A percentile compares a stretch with the other conserved stretches of the same genome.
These are phyloP conservation scores for Colletotrichum cuscutae DNA, from an alignment of 2,329 filamentous ascomycete species.

Conservation along the genomic window DNA sequence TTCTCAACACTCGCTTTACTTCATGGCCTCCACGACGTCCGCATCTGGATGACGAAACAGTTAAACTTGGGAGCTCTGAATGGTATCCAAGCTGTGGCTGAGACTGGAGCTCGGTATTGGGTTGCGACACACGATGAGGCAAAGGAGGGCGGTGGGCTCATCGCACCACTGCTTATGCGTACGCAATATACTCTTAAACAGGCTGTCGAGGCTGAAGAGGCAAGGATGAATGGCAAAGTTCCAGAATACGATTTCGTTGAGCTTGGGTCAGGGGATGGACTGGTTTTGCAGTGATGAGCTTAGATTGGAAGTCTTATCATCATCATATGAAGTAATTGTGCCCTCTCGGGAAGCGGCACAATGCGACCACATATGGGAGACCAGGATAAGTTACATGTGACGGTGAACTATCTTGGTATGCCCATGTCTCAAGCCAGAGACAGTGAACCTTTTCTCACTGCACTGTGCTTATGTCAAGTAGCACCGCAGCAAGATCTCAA, in stretches of 20 bases:
- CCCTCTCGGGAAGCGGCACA: too few species aligned
- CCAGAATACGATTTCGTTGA: slow-evolving; percentile 60
- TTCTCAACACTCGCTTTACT: slow-evolving; percentile 67
- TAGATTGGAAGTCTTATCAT: too few species aligned
- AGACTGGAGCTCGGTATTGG: slow-evolving; percentile 69
- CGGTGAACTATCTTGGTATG: too few species aligned
- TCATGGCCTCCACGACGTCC: slow-evolving; percentile 72
- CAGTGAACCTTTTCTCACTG: too few species aligned
- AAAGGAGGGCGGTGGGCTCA: slow-evolving; percentile 67
- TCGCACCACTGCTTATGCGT: slow-evolving; percentile 61
- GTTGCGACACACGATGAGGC: slow-evolving; percentile 73
- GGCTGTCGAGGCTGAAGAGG: slow-evolving; percentile 50
- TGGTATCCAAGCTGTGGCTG: slow-evolving; percentile 64
- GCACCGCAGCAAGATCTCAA: too few species aligned
- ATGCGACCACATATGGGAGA: too few species aligned
- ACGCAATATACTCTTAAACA: slow-evolving; percentile 56
- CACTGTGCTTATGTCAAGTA: too few species aligned
- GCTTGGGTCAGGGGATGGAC: slow-evolving; percentile 65
- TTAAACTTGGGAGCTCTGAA: slow-evolving; percentile 73
- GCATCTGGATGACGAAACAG: slow-evolving; percentile 60
- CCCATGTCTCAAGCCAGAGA: too few species aligned
- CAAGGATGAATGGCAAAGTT: slow-evolving; percentile 40
- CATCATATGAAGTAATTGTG: too few species aligned
- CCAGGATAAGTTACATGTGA: too few species aligned
- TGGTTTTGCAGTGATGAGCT: slow-evolving; percentile 54